Base-by-base conservation (phyloP, 2,329 filamentous ascomycete genomes). In the Fusarium sarcochroum region DNA sequence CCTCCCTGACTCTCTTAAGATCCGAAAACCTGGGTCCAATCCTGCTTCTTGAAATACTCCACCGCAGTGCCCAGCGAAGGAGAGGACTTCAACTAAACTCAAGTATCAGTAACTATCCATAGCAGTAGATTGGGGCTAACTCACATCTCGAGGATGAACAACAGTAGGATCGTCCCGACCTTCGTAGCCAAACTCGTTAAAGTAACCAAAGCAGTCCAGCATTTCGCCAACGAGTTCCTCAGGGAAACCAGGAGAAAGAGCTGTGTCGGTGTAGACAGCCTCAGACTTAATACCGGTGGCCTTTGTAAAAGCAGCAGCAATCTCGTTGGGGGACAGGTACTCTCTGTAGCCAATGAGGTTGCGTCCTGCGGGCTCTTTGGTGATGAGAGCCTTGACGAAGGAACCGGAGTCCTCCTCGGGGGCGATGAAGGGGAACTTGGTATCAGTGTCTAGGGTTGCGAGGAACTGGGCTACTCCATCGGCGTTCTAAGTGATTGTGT, bases 311-410 rank as follows among this genome's bases (percentile, higher is more conserved):
- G 60, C 23, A 2, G 53, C 25, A 3, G 59, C 59, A 7, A 74
- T 41, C 23, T 75, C 74, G 1, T 51, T 59, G 4, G 35, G 9
- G 2, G 63, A 66, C 5, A 76, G 41, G 59, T 63, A 73, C 21
- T 67, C 75, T 30, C 74, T 63, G n/a, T 71, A 70, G 3, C 41
- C 70, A 11, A 76, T 68, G 2, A 76, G 25, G 23, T 73, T 73
- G 23, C 66, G 64, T 1, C 69, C 69, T 2, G 54, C 57, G 1
- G 64, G 41, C 9, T 75, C 70, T 7, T 58, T 18, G 6, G 38
- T 30, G 4, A 75, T 21, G 5, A 76, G 70, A 6, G 72, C 57
- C 13, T 71, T 71, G 14, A 74, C 67, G 3, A 76, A 44, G 1
- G 58, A 62, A 1, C 75, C 75, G 0, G 70, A 56, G 14, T 76